Evolutionary conservation across 306 rosid genomes (phyloP), one percentile per base, ranked within the genome.

Genomic region (Quercus berberidifolia): DNA sequence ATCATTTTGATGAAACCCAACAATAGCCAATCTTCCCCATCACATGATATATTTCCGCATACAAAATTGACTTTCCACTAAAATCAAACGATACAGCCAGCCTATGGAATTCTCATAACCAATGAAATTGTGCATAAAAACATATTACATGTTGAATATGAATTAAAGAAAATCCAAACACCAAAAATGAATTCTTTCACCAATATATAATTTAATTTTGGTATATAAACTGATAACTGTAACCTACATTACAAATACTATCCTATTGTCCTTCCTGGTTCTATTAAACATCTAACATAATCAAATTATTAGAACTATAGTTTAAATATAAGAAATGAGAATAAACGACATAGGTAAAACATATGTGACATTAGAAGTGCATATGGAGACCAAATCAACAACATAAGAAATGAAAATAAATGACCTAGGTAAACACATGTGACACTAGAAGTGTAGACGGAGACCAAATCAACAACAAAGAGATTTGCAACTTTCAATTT

Each of bases 231-330:
- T 77, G 80, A 84, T 82, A 79, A 12, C 75, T 69, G 76, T 86
- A 85, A 82, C 88, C 89, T 83, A 87, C 59, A 81, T 75, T 80
- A 84, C 88, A 85, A 80, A 80, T 55, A 72, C 87, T 83, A 85
- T 62, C 82, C 90, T 86, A 89, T 80, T 76, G 79, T 70, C 55
- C 31, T 73, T 60, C 8, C 20, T 35, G 58, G 83, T 85, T 83
- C 93, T 89, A 85, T 86, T 85, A 82, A 79, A 80, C 80, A 79
- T 83, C 89, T 83, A 31, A 74, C 89, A 82, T 69, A 80, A 83
- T 75, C 89, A 80, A 73, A 85, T 86, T 86, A 86, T 89, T 84
- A 83, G 83, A 70, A 78, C 85, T 77, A 74, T 63, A 51, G 62
- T 82, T 86, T 60, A 76, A 74, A 71, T 82, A 82, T 58, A 84